Conservation (phyloP, 1,284 basidiomycete genomes). For the Xerocomus amazonicus region DNA sequence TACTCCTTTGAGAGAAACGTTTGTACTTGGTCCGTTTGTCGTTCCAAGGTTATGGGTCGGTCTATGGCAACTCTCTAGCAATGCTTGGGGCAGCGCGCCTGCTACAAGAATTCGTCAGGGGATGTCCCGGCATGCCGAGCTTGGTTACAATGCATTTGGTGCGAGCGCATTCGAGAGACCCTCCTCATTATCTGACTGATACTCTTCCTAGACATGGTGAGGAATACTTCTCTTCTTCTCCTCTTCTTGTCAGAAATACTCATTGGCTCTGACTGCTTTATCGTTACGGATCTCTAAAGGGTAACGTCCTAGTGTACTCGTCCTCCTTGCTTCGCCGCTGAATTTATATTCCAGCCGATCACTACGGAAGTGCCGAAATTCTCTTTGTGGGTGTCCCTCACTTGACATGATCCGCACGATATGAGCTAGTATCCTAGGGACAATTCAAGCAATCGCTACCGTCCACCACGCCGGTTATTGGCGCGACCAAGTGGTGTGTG, state of each 20-base stretch:
- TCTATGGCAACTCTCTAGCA: conserved; percentile 80
- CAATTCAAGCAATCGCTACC: conserved; percentile 54
- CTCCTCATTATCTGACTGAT: conserved; percentile 5
- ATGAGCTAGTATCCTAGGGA: conserved; percentile 45
- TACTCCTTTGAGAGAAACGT: conserved; percentile 42
- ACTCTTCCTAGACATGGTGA: conserved; percentile 50
- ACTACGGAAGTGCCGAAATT: conserved; percentile 77
- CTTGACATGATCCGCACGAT: background rate
- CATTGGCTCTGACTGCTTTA: conserved; percentile 2
- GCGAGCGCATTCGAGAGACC: conserved; percentile 9
- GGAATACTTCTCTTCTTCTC: conserved; percentile 19
- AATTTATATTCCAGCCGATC: conserved; percentile 56
- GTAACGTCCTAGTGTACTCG: conserved; percentile 9
- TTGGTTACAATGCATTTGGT: conserved; percentile 76
- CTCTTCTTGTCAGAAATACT: conserved; percentile 19
- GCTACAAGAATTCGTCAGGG: conserved; percentile 60
- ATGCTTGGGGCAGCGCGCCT: conserved; percentile 75
- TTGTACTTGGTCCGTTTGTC: conserved; percentile 55
- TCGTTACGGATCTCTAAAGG: conserved; percentile 12
- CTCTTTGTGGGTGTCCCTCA: conserved; percentile 55
- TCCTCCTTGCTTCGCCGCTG: conserved; percentile 4
- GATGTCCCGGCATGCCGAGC: conserved; percentile 61
- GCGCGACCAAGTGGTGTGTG: conserved; percentile 81
- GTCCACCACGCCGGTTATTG: conserved; percentile 47
- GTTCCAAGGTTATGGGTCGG: conserved; percentile 72